Evolutionary conservation across 129 eudicot genomes (phyloP).

Genomic region (Flaveria brownii): DNA sequence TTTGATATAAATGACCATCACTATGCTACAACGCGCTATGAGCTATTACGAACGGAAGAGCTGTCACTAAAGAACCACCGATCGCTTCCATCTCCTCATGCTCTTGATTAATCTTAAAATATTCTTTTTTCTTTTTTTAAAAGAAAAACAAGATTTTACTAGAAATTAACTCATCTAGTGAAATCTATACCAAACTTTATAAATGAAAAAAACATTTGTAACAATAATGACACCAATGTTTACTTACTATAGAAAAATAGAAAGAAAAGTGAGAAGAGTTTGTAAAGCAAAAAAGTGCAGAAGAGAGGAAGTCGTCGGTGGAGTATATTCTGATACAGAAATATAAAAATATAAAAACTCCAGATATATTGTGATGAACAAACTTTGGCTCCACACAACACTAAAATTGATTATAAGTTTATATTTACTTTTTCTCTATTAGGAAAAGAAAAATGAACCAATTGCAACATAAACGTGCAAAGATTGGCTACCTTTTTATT

Average conservation of each 20-base stretch:
- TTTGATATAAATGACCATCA: too few species aligned
- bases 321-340: constrained; percentile 7
- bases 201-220: background rate
- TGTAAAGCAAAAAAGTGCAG: background rate
- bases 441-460: constrained; percentile 4
- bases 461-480: constrained; percentile 25
- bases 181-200: background rate
- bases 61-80: too few species aligned
- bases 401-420: constrained; percentile 7
- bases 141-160: background rate
- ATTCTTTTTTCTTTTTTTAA: too few species aligned
- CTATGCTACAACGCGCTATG: too few species aligned
- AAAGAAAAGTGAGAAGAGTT: background rate
- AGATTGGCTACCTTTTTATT: constrained; percentile 8
- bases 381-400: constrained; percentile 4
- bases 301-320: constrained; percentile 24
- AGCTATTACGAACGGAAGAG: too few species aligned
- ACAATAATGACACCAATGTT: background rate
- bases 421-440: constrained; percentile 8
- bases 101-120: too few species aligned
- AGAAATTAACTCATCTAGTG: background rate
- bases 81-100: too few species aligned
- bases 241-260: background rate
- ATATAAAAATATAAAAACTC: background rate
- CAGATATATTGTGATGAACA: constrained; percentile 1